Evolutionary conservation across 2,329 filamentous ascomycete genomes (phyloP).

Genomic region (Corinectria fuckeliana): DNA sequence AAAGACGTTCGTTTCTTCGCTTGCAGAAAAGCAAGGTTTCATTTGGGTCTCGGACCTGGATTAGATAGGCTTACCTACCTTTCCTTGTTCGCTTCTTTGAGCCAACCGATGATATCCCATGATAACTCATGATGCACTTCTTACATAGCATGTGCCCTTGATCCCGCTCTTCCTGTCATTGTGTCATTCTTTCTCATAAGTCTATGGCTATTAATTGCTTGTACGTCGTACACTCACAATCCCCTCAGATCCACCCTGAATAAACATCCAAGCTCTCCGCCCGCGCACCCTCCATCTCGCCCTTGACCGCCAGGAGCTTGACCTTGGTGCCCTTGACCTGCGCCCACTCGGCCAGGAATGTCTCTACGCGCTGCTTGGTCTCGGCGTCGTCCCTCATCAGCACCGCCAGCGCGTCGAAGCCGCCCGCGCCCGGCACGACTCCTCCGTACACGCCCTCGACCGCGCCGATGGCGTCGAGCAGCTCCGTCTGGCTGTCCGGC

Average conservation of each 20-base stretch:
- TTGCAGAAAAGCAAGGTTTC: neutral
- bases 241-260: conserved; percentile 53
- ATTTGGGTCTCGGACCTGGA: neutral
- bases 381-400: conserved; percentile 75
- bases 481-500: conserved; percentile 80
- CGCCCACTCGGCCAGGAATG: conserved; percentile 71
- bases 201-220: too few relatives aligned
- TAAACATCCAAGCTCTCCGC: conserved; percentile 54
- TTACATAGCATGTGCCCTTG: neutral
- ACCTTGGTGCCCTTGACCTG: conserved; percentile 66
- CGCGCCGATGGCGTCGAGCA: conserved; percentile 76
- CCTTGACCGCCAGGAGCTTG: conserved; percentile 71
- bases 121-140: neutral
- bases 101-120: neutral
- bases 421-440: conserved; percentile 92
- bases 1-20: neutral
- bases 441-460: conserved; percentile 86
- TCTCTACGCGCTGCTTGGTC: conserved; percentile 65
- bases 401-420: conserved; percentile 87
- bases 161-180: neutral
- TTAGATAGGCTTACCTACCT: too few relatives aligned
- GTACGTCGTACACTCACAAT: too few relatives aligned
- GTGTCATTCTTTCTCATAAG: too few relatives aligned
- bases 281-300: conserved; percentile 73
- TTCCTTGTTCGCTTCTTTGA: neutral